A percentile compares a stretch with the other conserved stretches of the same genome.
phyloP scores from a whole-genome alignment of 805 yeast species.

The Middelhovenomyces tepae region DNA sequence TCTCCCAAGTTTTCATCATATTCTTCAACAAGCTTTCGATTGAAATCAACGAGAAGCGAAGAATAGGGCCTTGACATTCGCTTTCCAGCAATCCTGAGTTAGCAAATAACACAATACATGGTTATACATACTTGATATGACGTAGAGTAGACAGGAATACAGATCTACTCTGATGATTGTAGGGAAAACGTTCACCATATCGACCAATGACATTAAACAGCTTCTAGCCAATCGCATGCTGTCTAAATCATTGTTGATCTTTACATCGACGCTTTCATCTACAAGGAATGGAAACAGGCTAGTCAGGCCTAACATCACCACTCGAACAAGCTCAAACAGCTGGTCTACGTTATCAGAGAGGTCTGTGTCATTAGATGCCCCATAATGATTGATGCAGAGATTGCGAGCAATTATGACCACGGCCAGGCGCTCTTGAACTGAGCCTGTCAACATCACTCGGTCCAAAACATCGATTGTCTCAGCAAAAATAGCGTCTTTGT shows the following conservation, averaged over 20 bases:
- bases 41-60: constrained; percentile 45
- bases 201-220: constrained; percentile 45
- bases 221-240: constrained; percentile 35
- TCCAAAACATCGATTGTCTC: constrained; percentile 74
- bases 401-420: constrained; percentile 50
- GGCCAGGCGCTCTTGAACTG: constrained; percentile 36
- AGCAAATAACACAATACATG: constrained; percentile 1
- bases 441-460: constrained; percentile 53
- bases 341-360: constrained; percentile 59
- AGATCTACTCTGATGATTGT: constrained; percentile 61
- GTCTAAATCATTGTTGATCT: constrained; percentile 26
- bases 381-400: constrained; percentile 41
- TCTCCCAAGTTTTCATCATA: constrained; percentile 14
- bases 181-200: constrained; percentile 58
- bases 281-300: constrained; percentile 17
- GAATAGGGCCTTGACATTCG: constrained; percentile 33
- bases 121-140: constrained; percentile 29
- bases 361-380: constrained; percentile 29
- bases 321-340: constrained; percentile 69
- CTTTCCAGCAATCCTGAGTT: no score
- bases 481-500: constrained; percentile 57
- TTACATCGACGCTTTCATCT: constrained; percentile 19
- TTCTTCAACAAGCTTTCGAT: constrained; percentile 37
- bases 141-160: constrained; percentile 57
- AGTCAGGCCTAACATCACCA: constrained; percentile 56